Conservation (phyloP, 2,329 filamentous ascomycete species). For the Calonectria hongkongensis region DNA sequence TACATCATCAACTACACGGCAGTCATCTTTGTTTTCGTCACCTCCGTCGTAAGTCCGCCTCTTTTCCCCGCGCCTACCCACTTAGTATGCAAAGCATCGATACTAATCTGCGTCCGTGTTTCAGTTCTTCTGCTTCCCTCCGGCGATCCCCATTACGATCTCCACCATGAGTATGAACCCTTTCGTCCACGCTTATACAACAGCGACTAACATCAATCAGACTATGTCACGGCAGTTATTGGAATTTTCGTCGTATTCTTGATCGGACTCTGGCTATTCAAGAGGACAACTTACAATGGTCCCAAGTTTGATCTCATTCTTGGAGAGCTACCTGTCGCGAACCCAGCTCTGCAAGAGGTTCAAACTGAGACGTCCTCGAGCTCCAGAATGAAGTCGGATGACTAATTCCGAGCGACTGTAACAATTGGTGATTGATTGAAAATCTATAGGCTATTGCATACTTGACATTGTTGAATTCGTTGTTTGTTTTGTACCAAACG, state of each 20-base stretch:
- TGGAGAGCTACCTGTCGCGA: slow-evolving; percentile 45
- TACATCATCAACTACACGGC: slow-evolving; percentile 58
- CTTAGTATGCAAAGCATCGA: not conserved
- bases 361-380: slow-evolving; percentile 34
- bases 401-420: not conserved
- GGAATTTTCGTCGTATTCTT: slow-evolving; percentile 57
- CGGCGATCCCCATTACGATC: slow-evolving; percentile 45
- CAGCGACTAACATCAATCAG: slow-evolving; percentile 44
- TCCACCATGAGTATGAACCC: slow-evolving; percentile 47
- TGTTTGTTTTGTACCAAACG: too few species aligned
- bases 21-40: slow-evolving; percentile 61
- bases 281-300: slow-evolving; percentile 47
- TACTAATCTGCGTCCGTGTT: not conserved
- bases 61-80: too few species aligned
- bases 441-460: not conserved
- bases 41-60: slow-evolving; percentile 57
- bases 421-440: not conserved
- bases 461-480: not conserved
- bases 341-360: slow-evolving; percentile 22
- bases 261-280: slow-evolving; percentile 41
- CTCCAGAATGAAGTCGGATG: slow-evolving; percentile 39
- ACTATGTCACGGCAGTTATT: slow-evolving; percentile 61
- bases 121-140: slow-evolving; percentile 52
- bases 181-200: not conserved
- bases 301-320: slow-evolving; percentile 48